Conservation (phyloP, 2,329 filamentous ascomycete genomes). For the Cercospora sp. region DNA sequence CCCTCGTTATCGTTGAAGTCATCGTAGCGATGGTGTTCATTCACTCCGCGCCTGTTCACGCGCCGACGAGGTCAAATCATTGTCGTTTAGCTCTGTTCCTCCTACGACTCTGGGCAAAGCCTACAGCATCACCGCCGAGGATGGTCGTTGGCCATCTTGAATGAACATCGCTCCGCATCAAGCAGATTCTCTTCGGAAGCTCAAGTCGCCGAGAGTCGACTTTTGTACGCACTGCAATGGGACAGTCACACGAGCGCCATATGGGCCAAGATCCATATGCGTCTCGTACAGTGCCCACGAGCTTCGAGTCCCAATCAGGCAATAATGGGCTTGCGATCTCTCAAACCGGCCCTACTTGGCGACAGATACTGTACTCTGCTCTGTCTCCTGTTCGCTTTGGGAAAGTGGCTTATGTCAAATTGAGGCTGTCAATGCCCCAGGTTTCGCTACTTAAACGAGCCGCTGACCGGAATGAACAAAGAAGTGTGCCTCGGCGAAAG, state of each 20-base stretch:
- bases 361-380: neutral
- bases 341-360: conserved; percentile 1
- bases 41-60: neutral
- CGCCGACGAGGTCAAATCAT: neutral
- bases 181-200: neutral
- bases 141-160: neutral
- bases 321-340: conserved; percentile 3
- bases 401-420: conserved; percentile 10
- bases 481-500: neutral
- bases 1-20: neutral
- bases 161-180: neutral
- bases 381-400: neutral
- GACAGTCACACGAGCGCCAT: neutral
- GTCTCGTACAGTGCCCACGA: neutral
- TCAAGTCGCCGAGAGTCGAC: conserved; percentile 2
- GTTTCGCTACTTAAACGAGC: neutral
- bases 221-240: conserved; percentile 9
- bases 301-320: neutral
- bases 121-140: neutral
- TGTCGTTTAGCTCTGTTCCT: neutral
- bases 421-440: conserved; percentile 10
- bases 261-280: conserved; percentile 11
- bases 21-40: neutral
- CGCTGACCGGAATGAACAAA: conserved; percentile 3
- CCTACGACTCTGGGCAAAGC: neutral